Percentiles rank a stretch among this genome's conserved stretches.
Evolutionary conservation across 805 yeast genomes (phyloP).

Genomic region (baker's yeast (Saccharomyces cerevisiae)): DNA sequence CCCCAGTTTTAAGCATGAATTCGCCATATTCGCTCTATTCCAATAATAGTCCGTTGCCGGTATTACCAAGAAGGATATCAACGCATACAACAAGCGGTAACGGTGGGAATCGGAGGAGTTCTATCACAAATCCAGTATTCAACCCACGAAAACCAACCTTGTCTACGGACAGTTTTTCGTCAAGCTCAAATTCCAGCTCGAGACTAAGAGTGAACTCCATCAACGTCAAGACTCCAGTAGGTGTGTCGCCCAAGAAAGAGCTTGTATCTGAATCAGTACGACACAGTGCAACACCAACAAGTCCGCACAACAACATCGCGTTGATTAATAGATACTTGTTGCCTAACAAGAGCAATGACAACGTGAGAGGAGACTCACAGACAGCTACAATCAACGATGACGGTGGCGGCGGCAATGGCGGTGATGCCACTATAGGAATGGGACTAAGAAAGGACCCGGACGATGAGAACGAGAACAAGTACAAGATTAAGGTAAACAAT

Average conservation of each 20-base stretch:
- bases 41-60: not conserved
- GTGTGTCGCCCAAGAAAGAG: not conserved
- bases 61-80: not conserved
- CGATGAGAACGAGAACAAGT: not conserved
- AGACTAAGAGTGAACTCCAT: not conserved
- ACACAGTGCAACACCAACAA: not conserved
- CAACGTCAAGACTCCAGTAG: not conserved
- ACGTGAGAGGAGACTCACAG: not conserved
- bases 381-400: not conserved
- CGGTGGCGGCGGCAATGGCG: not conserved
- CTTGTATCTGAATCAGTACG: not conserved
- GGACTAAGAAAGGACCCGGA: conserved; percentile 3
- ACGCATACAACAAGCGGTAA: not conserved
- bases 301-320: not conserved
- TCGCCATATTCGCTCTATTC: conserved; percentile 12
- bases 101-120: conserved; percentile 1
- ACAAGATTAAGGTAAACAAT: conserved; percentile 5
- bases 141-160: not conserved
- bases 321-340: not conserved
- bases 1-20: conserved; percentile 21
- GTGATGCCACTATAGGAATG: not conserved
- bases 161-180: not conserved
- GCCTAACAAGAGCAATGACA: not conserved
- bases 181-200: not conserved
- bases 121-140: conserved; percentile 1